Conservation (phyloP, 2,329 filamentous ascomycete genomes). For the Hymenoscyphus infarciens region DNA sequence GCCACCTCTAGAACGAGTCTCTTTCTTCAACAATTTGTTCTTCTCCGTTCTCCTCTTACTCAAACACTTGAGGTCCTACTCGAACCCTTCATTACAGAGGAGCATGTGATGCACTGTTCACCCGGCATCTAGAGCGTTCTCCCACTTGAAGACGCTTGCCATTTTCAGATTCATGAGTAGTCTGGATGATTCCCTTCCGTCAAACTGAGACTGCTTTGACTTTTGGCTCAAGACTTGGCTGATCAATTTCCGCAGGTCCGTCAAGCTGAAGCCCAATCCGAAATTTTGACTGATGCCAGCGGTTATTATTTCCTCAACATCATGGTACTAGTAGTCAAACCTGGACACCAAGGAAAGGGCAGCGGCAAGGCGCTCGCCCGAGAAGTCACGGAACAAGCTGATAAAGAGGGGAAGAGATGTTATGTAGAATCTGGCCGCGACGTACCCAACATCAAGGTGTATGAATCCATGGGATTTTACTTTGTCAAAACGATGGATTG, state of each 20-base stretch:
- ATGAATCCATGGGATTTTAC: constrained; percentile 65
- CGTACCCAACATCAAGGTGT: constrained; percentile 67
- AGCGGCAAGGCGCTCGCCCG: constrained; percentile 63
- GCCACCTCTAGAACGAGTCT: not conserved
- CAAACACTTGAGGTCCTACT: not conserved
- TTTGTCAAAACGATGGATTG: constrained; percentile 64
- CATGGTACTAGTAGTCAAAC: constrained; percentile 64
- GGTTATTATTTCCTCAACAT: constrained; percentile 79
- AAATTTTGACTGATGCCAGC: constrained; percentile 60
- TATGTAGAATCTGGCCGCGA: constrained; percentile 69
- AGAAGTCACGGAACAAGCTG: constrained; percentile 59
- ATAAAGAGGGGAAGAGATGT: constrained; percentile 60
- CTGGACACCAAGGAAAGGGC: constrained; percentile 61
- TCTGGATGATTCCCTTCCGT: not conserved
- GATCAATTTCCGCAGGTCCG: constrained; percentile 36
- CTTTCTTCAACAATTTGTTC: not conserved
- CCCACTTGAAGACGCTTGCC: not conserved
- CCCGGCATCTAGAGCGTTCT: not conserved
- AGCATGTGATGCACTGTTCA: not conserved
- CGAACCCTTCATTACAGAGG: not conserved
- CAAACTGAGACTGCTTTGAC: not conserved
- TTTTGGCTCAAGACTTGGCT: not conserved
- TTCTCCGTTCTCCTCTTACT: not conserved
- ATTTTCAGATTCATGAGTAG: not conserved
- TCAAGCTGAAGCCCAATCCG: constrained; percentile 57